Conservation (phyloP, 1,284 basidiomycete species). For the Marasmius sp. region DNA sequence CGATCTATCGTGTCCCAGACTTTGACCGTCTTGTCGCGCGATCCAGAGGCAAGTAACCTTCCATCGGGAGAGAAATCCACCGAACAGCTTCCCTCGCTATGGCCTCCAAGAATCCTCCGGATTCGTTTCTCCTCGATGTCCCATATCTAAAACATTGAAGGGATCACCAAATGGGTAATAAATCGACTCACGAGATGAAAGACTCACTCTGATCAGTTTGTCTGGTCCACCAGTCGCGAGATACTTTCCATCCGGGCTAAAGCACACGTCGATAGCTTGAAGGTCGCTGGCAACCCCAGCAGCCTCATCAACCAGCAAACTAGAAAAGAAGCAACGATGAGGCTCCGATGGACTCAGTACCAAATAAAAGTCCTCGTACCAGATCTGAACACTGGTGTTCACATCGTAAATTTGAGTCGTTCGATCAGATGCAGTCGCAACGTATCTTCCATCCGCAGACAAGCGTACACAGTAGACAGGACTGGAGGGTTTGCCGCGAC, state of each 20-base stretch:
- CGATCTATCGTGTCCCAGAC: constrained; percentile 84
- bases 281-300: too few relatives aligned
- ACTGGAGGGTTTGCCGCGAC: constrained; percentile 29
- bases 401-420: constrained; percentile 78
- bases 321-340: too few relatives aligned
- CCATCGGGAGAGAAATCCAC: constrained; percentile 86
- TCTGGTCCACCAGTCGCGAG: constrained; percentile 87
- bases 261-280: too few relatives aligned
- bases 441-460: constrained; percentile 75
- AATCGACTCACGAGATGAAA: constrained; percentile 1
- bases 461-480: constrained; percentile 85
- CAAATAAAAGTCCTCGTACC: too few relatives aligned
- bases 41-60: constrained; percentile 82
- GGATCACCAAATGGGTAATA: constrained; percentile 3
- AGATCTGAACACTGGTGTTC: constrained; percentile 66
- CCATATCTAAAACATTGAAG: constrained; percentile 64
- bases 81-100: constrained; percentile 91
- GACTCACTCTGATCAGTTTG: constrained; percentile 73
- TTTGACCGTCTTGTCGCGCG: constrained; percentile 86
- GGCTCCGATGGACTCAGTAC: too few relatives aligned
- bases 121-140: constrained; percentile 78
- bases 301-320: constrained; percentile 68
- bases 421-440: constrained; percentile 80
- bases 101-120: constrained; percentile 76
- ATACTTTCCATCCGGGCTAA: constrained; percentile 80